Evolutionary conservation across 176 grass and related monocot genomes (phyloP), one percentile per base, ranked within the genome.

Genomic region (Cenchrus americanus): DNA sequence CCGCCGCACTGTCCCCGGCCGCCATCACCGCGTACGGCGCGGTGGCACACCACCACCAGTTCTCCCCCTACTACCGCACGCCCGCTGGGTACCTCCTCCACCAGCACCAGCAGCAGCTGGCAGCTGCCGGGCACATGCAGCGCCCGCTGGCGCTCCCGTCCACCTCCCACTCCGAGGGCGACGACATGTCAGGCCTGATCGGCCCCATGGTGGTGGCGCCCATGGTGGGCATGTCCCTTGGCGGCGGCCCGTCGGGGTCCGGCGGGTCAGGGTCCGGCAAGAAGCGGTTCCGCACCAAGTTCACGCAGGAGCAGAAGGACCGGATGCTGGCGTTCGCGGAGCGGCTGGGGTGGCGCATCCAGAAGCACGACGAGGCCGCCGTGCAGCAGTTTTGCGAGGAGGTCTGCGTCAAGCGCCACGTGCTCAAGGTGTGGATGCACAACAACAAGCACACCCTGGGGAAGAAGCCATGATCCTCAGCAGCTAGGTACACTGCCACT

Each of bases 401-500:
- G 90, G 66, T 88, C 10, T 41, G 86, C 80, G 88, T 97, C 48
- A 90, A 92, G 88, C 83, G 92, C 41, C 95, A 93, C 55, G 95
- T 98, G 59, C 89, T 97, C 51, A 97, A 97, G 80, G 94, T 97
- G 41, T 92, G 94, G 94, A 97, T 97, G 94, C 94, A 97, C 82
- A 97, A 97, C 87, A 97, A 97, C 80, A 94, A 97, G 66, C 87
- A 94, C 85, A 94, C 90, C 47, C 89, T 94, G 40, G 94, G 94
- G 41, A 97, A 90, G 87, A 94, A 97, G 87, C 79, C 3, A 2
- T 8, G 14, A 7, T 30, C 53, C 62, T 2, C 70, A 23, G 30
- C 51, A 75, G 27, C 27, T 81, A 81, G 79, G 65, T 80, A 70
- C 49, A 77, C 37, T 10, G 24, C 69, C 18, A 44, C n/a, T 42